phyloP scores from a whole-genome alignment of 805 yeast species.

The Schwanniomyces sp. region DNA sequence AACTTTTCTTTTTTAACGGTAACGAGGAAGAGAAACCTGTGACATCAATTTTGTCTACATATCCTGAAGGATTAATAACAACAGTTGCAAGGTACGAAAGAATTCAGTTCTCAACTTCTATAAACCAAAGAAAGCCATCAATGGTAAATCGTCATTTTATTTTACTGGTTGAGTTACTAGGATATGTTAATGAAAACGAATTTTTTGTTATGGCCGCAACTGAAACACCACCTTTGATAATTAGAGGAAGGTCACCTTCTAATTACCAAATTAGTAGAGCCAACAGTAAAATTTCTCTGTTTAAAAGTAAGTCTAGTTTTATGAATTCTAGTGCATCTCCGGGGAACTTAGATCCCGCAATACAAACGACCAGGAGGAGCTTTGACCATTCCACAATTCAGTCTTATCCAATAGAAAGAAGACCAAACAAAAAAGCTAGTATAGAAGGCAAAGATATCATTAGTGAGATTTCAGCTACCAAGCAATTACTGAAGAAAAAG shows the following conservation, averaged over 20 bases:
- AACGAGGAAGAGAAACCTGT: slow-evolving; percentile 1
- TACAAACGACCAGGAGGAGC: too few relatives aligned
- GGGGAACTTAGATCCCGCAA: too few relatives aligned
- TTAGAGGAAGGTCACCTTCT: slow-evolving; percentile 69
- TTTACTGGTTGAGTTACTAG: slow-evolving; percentile 53
- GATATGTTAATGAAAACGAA: slow-evolving; percentile 32
- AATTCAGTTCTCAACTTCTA: slow-evolving; percentile 63
- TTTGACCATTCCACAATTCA: background rate
- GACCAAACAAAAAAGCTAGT: slow-evolving; percentile 2
- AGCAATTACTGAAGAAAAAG: background rate
- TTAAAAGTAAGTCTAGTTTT: slow-evolving; percentile 1
- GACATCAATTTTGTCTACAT: slow-evolving; percentile 33
- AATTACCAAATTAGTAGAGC: slow-evolving; percentile 37
- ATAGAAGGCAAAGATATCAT: background rate
- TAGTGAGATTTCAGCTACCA: background rate
- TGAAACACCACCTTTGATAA: slow-evolving; percentile 58
- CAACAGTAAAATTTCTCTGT: slow-evolving; percentile 5
- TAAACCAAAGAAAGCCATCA: slow-evolving; percentile 42
- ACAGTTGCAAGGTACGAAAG: slow-evolving; percentile 68
- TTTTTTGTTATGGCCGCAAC: slow-evolving; percentile 41
- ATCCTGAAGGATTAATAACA: slow-evolving; percentile 50
- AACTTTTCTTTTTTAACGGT: slow-evolving; percentile 46
- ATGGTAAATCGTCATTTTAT: slow-evolving; percentile 49
- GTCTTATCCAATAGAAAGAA: slow-evolving; percentile 2
- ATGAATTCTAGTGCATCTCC: too few relatives aligned